Percentiles rank a stretch among this genome's conserved stretches.
Evolutionary conservation across 1,139 yeast species (phyloP).

Genomic region (Magnusiomyces paraingens): DNA sequence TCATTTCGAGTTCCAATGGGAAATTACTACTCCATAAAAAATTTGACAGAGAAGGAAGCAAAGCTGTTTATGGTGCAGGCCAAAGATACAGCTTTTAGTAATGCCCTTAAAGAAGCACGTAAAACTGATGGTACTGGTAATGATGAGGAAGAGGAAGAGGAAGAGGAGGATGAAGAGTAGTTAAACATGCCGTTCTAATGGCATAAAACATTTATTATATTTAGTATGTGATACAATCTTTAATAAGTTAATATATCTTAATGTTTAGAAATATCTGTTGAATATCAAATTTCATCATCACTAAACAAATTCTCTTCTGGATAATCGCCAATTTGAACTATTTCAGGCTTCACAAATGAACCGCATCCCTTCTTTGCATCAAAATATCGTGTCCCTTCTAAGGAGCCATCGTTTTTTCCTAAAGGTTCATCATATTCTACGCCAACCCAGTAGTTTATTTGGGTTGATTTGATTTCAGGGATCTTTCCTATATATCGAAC

Average conservation of each 20-base stretch:
- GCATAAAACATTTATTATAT: background rate
- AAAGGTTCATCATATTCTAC: slow-evolving; percentile 54
- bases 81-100: slow-evolving; percentile 30
- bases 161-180: background rate
- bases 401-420: slow-evolving; percentile 79
- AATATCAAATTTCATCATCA: slow-evolving; percentile 26
- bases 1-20: slow-evolving; percentile 77
- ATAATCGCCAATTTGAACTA: slow-evolving; percentile 36
- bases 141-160: background rate
- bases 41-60: slow-evolving; percentile 42
- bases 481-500: slow-evolving; percentile 65
- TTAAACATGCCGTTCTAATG: background rate
- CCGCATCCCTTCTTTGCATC: slow-evolving; percentile 49
- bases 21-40: slow-evolving; percentile 60
- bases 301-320: slow-evolving; percentile 27
- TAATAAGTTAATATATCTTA: too few species aligned
- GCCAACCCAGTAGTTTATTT: slow-evolving; percentile 61
- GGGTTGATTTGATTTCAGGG: slow-evolving; percentile 41
- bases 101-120: slow-evolving; percentile 15
- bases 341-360: slow-evolving; percentile 35
- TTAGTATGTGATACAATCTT: background rate
- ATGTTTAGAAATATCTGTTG: too few species aligned
- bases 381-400: slow-evolving; percentile 61
- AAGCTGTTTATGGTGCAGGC: slow-evolving; percentile 74
- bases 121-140: background rate